Percentiles rank a stretch among this genome's conserved stretches.
These are phyloP conservation scores for Talaromyces pinophilus DNA, from an alignment of 2,329 filamentous ascomycete genomes.

Conservation along the genomic window DNA sequence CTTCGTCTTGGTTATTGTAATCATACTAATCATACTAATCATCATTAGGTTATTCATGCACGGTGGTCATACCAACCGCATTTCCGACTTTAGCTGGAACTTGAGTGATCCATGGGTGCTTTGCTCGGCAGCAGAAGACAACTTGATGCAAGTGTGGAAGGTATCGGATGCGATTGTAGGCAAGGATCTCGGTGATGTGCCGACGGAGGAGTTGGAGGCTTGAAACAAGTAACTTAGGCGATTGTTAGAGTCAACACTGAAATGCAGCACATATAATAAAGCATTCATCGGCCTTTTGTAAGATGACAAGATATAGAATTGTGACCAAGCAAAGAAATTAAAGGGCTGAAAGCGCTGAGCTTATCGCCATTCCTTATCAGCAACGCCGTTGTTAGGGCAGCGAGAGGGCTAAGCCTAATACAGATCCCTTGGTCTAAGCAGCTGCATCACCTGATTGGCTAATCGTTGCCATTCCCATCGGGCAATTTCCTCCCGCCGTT, in stretches of 20 bases:
- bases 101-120: conserved; percentile 95
- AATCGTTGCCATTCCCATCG: neutral
- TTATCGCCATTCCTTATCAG: conserved; percentile 18
- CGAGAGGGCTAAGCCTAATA: conserved; percentile 2
- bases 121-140: conserved; percentile 93
- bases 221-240: conserved; percentile 25
- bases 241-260: neutral
- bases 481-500: neutral
- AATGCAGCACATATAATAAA: neutral
- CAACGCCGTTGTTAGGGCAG: conserved; percentile 9
- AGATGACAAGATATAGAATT: neutral
- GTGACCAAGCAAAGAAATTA: neutral
- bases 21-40: neutral
- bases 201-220: conserved; percentile 72
- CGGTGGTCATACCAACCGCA: conserved; percentile 93
- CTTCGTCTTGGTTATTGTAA: neutral
- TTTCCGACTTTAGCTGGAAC: conserved; percentile 98
- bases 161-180: conserved; percentile 79
- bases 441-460: neutral
- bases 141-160: conserved; percentile 93
- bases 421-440: neutral
- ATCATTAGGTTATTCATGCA: conserved; percentile 87
- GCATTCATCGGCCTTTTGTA: neutral
- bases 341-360: neutral
- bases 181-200: conserved; percentile 72